Evolutionary conservation across 2,329 filamentous ascomycete genomes (phyloP).

Genomic region (Claviceps quebecensis): DNA sequence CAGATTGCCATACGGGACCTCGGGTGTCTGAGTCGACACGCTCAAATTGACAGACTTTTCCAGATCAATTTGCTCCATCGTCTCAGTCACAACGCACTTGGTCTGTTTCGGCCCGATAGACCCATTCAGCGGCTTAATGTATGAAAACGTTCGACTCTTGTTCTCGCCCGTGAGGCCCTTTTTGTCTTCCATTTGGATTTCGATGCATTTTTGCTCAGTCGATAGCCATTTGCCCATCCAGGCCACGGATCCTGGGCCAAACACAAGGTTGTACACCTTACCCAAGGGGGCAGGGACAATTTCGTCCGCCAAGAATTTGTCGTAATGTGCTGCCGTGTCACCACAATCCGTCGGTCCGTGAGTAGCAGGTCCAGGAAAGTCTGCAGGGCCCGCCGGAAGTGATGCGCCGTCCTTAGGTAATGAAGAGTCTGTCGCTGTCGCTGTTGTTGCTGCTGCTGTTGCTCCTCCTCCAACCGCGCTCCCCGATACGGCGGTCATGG

Average conservation of each 20-base stretch:
- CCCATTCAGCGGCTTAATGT: slow-evolving; percentile 78
- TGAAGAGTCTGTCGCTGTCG: slow-evolving; percentile 30
- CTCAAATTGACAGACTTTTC: slow-evolving; percentile 78
- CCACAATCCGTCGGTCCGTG: slow-evolving; percentile 79
- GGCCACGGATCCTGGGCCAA: slow-evolving; percentile 61
- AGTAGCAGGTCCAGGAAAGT: slow-evolving; percentile 73
- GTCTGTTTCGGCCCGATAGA: slow-evolving; percentile 87
- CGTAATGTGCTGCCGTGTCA: slow-evolving; percentile 66
- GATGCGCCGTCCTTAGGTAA: slow-evolving; percentile 29
- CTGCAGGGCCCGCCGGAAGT: slow-evolving; percentile 30
- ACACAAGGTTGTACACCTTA: slow-evolving; percentile 79
- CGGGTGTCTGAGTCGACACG: slow-evolving; percentile 75
- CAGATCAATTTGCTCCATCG: slow-evolving; percentile 69
- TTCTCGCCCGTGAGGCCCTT: slow-evolving; percentile 63
- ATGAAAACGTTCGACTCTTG: slow-evolving; percentile 62
- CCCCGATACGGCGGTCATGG: slow-evolving; percentile 29
- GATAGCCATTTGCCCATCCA: slow-evolving; percentile 84
- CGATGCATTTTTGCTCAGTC: slow-evolving; percentile 74
- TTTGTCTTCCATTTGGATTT: slow-evolving; percentile 78
- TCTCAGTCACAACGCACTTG: slow-evolving; percentile 81
- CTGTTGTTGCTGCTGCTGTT: neutral
- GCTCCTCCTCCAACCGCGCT: neutral
- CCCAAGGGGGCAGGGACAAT: slow-evolving; percentile 75
- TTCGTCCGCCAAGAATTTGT: slow-evolving; percentile 75
- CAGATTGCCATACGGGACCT: slow-evolving; percentile 86